These are phyloP conservation scores for Hortiboletus rubellus DNA, from an alignment of 1,284 basidiomycete genomes.

Conservation along the genomic window DNA sequence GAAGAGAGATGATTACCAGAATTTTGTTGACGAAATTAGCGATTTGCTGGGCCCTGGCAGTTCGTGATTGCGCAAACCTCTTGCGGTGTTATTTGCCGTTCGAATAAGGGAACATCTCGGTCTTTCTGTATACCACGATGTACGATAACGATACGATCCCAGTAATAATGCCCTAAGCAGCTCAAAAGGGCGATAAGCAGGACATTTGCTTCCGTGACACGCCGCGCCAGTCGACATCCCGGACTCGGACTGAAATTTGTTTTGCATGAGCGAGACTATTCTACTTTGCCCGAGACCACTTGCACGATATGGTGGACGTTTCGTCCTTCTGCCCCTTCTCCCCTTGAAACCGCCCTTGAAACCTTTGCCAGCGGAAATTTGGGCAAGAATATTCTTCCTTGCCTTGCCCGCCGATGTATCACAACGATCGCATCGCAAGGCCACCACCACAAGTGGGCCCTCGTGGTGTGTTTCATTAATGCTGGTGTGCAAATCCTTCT, in stretches of 20 bases:
- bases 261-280: conserved; percentile 31
- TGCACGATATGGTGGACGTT: conserved; percentile 51
- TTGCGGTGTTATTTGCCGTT: background rate
- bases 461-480: conserved; percentile 45
- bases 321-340: conserved; percentile 68
- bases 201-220: background rate
- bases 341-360: conserved; percentile 50
- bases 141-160: background rate
- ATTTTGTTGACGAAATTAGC: conserved; percentile 73
- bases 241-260: background rate
- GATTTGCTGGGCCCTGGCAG: conserved; percentile 45
- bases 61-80: conserved; percentile 12
- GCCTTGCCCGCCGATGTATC: conserved; percentile 38
- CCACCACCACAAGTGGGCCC: conserved; percentile 17
- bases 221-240: background rate
- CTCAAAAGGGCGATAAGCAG: background rate
- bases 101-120: background rate
- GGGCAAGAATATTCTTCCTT: conserved; percentile 60
- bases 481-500: conserved; percentile 69
- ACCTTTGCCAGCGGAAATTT: conserved; percentile 68
- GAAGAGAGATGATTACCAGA: conserved; percentile 69
- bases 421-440: conserved; percentile 17
- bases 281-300: conserved; percentile 53
- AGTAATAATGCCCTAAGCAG: background rate
- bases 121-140: background rate